Percentiles rank a stretch among this genome's conserved stretches.
Conservation (phyloP, 352 stramenopile genomes). For the Phytophthora crassamura region DNA sequence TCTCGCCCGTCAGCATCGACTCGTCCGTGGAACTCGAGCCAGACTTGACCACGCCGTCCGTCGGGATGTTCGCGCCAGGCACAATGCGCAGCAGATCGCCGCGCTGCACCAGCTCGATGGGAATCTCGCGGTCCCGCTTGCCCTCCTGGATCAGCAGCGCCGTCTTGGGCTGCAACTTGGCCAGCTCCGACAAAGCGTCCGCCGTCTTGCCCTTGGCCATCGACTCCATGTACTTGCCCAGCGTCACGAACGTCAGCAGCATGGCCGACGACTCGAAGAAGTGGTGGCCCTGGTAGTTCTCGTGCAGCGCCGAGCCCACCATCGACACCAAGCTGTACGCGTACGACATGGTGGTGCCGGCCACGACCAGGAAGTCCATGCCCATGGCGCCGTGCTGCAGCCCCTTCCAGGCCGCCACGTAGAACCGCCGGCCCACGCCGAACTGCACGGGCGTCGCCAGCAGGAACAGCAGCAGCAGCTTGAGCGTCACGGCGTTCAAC, state of each 20-base stretch:
- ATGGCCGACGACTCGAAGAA: slow-evolving; percentile 91
- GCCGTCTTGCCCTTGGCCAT: slow-evolving; percentile 88
- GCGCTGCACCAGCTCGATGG: slow-evolving; percentile 86
- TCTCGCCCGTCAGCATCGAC: slow-evolving; percentile 88
- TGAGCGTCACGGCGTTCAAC: slow-evolving; percentile 80
- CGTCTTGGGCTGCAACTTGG: slow-evolving; percentile 82
- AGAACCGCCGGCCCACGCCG: slow-evolving; percentile 78
- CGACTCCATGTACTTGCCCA: no score
- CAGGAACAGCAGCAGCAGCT: slow-evolving; percentile 86
- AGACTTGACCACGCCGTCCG: slow-evolving; percentile 80
- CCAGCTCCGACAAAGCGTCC: slow-evolving; percentile 72
- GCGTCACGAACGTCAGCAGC: slow-evolving; percentile 90
- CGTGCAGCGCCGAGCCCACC: slow-evolving; percentile 62
- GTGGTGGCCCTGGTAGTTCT: slow-evolving; percentile 78
- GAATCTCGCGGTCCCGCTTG: slow-evolving; percentile 70
- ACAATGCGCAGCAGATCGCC: slow-evolving; percentile 76
- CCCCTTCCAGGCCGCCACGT: slow-evolving; percentile 84
- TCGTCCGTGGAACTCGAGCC: slow-evolving; percentile 78
- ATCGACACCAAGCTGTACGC: slow-evolving; percentile 87
- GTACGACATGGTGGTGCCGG: slow-evolving; percentile 88
- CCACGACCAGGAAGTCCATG: slow-evolving; percentile 91
- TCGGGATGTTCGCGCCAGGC: slow-evolving; percentile 81
- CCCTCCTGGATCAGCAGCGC: slow-evolving; percentile 65
- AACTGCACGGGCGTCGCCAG: slow-evolving; percentile 88
- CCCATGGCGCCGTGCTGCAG: slow-evolving; percentile 87